Evolutionary conservation across 805 yeast species (phyloP).

Genomic region (Candida railenensis): DNA sequence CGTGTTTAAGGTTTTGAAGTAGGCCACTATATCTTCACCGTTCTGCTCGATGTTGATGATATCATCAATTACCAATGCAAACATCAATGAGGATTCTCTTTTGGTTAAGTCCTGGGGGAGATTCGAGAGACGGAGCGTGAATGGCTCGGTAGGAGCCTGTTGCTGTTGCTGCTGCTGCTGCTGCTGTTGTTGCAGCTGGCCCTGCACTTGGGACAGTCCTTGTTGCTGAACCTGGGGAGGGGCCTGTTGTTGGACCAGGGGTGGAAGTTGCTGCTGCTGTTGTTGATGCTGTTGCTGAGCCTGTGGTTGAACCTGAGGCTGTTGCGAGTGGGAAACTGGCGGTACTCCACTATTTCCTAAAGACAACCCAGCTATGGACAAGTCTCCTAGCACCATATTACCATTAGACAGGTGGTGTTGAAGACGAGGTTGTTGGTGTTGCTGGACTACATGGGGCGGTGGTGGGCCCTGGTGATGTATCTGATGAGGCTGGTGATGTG

Average conservation of each 20-base stretch:
- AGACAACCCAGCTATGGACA: not conserved
- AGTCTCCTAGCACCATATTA: not conserved
- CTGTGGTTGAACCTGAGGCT: not conserved
- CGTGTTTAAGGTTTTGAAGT: slow-evolving; percentile 35
- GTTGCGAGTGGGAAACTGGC: not conserved
- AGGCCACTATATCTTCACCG: slow-evolving; percentile 34
- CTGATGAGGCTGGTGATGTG: not conserved
- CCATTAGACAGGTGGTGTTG: slow-evolving; percentile 2
- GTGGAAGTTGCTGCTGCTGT: not conserved
- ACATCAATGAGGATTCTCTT: slow-evolving; percentile 67
- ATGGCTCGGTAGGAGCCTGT: slow-evolving; percentile 7
- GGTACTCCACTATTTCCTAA: not conserved
- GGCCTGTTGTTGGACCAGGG: not conserved
- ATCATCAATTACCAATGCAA: slow-evolving; percentile 67
- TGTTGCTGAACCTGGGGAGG: not conserved
- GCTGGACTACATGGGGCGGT: not conserved
- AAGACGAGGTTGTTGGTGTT: slow-evolving; percentile 3
- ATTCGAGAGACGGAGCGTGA: slow-evolving; percentile 47
- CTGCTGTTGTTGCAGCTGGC: not conserved
- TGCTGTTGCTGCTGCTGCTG: not conserved
- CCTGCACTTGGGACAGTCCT: not conserved
- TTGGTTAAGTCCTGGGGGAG: slow-evolving; percentile 61
- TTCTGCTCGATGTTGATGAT: slow-evolving; percentile 46
- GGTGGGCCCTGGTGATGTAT: not conserved
- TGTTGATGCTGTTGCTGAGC: not conserved